Percentiles rank a stretch among this genome's conserved stretches.
These are phyloP conservation scores for Pichia membranifaciens DNA, from an alignment of 805 yeast genomes.

Conservation along the genomic window DNA sequence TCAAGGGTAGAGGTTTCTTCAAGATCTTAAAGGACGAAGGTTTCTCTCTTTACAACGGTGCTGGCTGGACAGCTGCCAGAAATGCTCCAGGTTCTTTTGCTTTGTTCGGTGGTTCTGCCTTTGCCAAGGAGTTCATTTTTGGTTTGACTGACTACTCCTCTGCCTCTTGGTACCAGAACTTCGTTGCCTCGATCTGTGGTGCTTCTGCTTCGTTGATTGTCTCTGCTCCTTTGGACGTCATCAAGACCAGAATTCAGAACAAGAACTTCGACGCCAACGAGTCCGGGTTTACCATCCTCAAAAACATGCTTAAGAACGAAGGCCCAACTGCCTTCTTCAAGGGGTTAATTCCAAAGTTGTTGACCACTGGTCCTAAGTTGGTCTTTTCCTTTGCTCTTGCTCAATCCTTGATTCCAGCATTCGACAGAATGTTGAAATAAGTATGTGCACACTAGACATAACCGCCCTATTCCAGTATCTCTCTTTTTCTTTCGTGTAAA, in stretches of 20 bases:
- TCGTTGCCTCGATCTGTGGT: slow-evolving; percentile 90
- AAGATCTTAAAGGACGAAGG: slow-evolving; percentile 88
- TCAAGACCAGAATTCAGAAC: slow-evolving; percentile 97
- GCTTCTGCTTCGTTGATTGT: slow-evolving; percentile 96
- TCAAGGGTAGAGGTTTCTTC: slow-evolving; percentile 94
- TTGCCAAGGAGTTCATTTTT: slow-evolving; percentile 93
- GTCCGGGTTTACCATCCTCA: slow-evolving; percentile 85
- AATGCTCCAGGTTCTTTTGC: slow-evolving; percentile 99
- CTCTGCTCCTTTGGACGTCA: slow-evolving; percentile 95
- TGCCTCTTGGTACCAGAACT: slow-evolving; percentile 95
- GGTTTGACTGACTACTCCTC: slow-evolving; percentile 79
- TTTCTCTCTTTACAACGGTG: slow-evolving; percentile 87
- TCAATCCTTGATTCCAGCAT: slow-evolving; percentile 93
- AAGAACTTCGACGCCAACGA: slow-evolving; percentile 93
- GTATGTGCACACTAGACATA: no score
- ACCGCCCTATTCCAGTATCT: not conserved
- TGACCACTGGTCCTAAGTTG: slow-evolving; percentile 97
- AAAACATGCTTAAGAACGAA: slow-evolving; percentile 89
- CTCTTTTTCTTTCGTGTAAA: not conserved
- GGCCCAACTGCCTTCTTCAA: slow-evolving; percentile 89
- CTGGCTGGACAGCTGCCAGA: slow-evolving; percentile 99
- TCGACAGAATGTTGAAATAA: slow-evolving; percentile 57
- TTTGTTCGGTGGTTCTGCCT: slow-evolving; percentile 96
- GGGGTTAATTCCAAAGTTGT: slow-evolving; percentile 92
- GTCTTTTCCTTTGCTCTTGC: slow-evolving; percentile 98